Conservation (phyloP, 768 basidiomycete genomes). For the Podaxis carcinomalis region DNA sequence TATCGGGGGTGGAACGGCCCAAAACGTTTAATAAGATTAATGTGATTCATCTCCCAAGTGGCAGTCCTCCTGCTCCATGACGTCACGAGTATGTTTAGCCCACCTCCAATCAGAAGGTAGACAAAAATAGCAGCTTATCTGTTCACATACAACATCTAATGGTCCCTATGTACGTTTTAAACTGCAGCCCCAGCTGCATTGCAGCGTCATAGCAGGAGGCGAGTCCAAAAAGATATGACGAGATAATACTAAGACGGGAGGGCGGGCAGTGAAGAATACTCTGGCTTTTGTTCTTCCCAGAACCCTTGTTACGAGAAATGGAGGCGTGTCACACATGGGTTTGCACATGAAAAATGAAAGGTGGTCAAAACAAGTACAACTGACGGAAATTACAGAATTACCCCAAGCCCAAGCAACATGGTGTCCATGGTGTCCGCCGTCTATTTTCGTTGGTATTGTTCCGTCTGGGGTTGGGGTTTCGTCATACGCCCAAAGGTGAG, state of each 20-base stretch:
- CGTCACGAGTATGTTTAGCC: conserved; percentile 6
- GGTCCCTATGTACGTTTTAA: not conserved
- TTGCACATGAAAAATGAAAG: not conserved
- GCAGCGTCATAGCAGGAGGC: too few relatives aligned
- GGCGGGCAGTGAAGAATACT: not conserved
- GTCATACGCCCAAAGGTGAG: too few relatives aligned
- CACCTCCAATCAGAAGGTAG: not conserved
- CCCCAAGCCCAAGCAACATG: not conserved
- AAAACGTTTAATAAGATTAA: not conserved
- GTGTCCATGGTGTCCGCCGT: not conserved
- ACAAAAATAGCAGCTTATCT: conserved; percentile 1
- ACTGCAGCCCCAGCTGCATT: too few relatives aligned
- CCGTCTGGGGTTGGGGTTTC: not conserved
- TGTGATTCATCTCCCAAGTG: not conserved
- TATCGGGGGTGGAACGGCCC: not conserved
- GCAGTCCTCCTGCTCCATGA: not conserved
- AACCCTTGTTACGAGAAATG: not conserved
- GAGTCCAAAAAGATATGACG: too few relatives aligned
- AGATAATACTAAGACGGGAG: not conserved
- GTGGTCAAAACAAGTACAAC: not conserved
- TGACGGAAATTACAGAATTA: not conserved
- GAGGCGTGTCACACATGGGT: not conserved
- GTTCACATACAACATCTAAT: not conserved
- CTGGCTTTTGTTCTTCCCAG: not conserved
- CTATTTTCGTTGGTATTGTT: not conserved